phyloP scores from a whole-genome alignment of 495 filamentous ascomycete genomes.

The Neurospora tetraspora region DNA sequence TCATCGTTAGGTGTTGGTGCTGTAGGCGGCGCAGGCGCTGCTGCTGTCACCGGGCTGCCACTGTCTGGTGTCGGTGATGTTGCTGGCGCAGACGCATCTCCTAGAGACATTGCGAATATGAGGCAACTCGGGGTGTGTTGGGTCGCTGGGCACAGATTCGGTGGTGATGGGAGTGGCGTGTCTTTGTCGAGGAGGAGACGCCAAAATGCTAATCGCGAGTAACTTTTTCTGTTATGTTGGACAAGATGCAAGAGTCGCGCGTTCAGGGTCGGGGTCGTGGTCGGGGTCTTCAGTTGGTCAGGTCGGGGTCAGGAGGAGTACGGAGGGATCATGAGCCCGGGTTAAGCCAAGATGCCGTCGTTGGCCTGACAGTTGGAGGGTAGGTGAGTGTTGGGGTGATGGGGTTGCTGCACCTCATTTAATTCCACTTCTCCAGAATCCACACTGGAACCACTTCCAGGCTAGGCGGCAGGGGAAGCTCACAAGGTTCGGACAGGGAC shows the following conservation, averaged over 20 bases:
- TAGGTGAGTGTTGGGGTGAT: background rate
- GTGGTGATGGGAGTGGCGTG: background rate
- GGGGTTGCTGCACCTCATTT: background rate
- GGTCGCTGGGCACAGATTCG: background rate
- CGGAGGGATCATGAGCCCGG: background rate
- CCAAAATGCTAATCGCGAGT: background rate
- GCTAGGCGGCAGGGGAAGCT: background rate
- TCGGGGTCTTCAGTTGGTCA: background rate
- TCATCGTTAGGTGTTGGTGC: slow-evolving; percentile 8
- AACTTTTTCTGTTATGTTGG: background rate
- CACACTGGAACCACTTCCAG: background rate
- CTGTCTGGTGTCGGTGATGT: slow-evolving; percentile 11
- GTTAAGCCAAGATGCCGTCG: background rate
- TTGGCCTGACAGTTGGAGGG: background rate
- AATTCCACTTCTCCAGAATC: background rate
- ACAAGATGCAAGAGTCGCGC: background rate
- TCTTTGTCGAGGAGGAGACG: background rate
- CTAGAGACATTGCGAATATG: slow-evolving; percentile 16
- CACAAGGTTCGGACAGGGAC: background rate
- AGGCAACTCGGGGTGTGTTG: background rate
- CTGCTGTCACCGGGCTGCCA: background rate
- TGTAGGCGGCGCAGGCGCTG: background rate
- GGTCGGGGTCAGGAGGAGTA: background rate
- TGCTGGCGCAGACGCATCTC: slow-evolving; percentile 11
- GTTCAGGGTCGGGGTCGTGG: background rate